Evolutionary conservation across 805 yeast genomes (phyloP).

Genomic region (Vanderwaltozyma verrucispora): DNA sequence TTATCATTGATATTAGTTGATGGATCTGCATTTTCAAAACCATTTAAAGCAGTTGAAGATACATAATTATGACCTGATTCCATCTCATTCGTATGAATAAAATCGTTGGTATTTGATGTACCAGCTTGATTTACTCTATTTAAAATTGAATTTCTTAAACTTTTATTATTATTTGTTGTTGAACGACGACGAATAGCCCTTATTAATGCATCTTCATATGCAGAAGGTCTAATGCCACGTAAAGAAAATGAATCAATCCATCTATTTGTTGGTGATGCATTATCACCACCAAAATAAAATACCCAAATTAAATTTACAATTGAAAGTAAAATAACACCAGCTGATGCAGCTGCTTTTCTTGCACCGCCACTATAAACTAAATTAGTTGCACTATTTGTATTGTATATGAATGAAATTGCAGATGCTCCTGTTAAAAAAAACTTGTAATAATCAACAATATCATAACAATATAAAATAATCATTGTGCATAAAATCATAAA

Average conservation of each 20-base stretch:
- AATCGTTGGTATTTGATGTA: neutral
- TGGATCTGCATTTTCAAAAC: slow-evolving; percentile 45
- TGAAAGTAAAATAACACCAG: slow-evolving; percentile 78
- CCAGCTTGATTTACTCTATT: neutral
- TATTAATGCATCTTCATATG: slow-evolving; percentile 18
- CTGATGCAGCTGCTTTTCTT: slow-evolving; percentile 75
- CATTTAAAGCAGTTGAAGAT: slow-evolving; percentile 48
- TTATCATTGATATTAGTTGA: neutral
- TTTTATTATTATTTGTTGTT: neutral
- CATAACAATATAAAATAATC: slow-evolving; percentile 44
- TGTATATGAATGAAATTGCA: slow-evolving; percentile 70
- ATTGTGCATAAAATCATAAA: slow-evolving; percentile 45
- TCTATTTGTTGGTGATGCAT: slow-evolving; percentile 76
- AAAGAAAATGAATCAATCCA: slow-evolving; percentile 76
- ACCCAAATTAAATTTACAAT: slow-evolving; percentile 81
- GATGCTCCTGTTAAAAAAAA: slow-evolving; percentile 31
- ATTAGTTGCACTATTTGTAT: slow-evolving; percentile 72
- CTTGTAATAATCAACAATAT: slow-evolving; percentile 61
- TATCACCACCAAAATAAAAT: slow-evolving; percentile 82
- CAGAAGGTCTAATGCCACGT: slow-evolving; percentile 35
- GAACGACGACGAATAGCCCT: slow-evolving; percentile 19
- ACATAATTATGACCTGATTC: slow-evolving; percentile 20
- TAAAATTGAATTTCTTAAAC: neutral
- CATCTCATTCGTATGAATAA: neutral
- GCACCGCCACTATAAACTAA: slow-evolving; percentile 61